These are phyloP conservation scores for Capronia epimyces DNA, from an alignment of 2,329 filamentous ascomycete genomes.

Conservation along the genomic window DNA sequence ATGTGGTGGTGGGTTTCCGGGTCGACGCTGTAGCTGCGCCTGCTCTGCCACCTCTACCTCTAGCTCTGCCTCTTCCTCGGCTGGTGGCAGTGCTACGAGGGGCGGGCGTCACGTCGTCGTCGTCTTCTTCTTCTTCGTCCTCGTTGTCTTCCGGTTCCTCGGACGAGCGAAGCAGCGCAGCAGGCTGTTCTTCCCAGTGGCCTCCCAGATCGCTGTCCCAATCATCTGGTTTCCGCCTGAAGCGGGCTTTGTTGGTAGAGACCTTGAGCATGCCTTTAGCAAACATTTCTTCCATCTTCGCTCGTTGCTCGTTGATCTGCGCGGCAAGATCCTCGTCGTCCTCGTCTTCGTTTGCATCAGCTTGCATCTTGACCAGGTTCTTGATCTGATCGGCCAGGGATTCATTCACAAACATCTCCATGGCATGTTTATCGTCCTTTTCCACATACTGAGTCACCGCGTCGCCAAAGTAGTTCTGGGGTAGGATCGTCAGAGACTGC, in stretches of 20 bases:
- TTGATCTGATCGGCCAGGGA: constrained; percentile 66
- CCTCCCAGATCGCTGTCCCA: constrained; percentile 93
- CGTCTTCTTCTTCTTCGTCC: constrained; percentile 43
- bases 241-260: constrained; percentile 47
- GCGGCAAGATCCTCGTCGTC: constrained; percentile 63
- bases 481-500: constrained; percentile 86
- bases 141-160: constrained; percentile 33
- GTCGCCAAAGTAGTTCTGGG: constrained; percentile 86
- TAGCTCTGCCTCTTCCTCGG: constrained; percentile 45
- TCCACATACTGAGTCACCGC: constrained; percentile 89
- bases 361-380: constrained; percentile 61
- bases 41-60: constrained; percentile 41
- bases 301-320: constrained; percentile 68
- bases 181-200: constrained; percentile 73
- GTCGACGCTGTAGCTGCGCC: constrained; percentile 36
- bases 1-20: constrained; percentile 35
- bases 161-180: constrained; percentile 53
- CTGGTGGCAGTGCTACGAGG: constrained; percentile 37
- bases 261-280: constrained; percentile 58
- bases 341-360: constrained; percentile 60
- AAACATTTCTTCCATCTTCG: constrained; percentile 66
- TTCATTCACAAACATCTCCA: constrained; percentile 73
- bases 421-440: constrained; percentile 90
- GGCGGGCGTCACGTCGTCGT: constrained; percentile 43
- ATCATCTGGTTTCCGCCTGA: constrained; percentile 68